phyloP scores from a whole-genome alignment of 1,284 basidiomycete genomes.

The Cryptococcus sp. region DNA sequence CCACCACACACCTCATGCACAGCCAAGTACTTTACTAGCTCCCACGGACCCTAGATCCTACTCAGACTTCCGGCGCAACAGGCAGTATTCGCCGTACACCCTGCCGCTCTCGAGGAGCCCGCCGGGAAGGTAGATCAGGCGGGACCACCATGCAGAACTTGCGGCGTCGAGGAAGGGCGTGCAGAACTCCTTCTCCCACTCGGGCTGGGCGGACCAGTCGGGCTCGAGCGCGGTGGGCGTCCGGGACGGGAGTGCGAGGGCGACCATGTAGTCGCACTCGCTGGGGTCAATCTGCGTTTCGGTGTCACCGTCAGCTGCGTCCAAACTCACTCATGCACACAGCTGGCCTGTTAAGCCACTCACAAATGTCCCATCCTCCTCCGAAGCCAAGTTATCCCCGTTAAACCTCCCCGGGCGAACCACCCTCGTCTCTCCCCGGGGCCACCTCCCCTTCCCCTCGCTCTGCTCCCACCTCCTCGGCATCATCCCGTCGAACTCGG shows the following conservation, averaged over 20 bases:
- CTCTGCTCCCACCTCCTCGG: conserved; percentile 58
- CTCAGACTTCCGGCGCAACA: conserved; percentile 43
- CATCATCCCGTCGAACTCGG: conserved; percentile 82
- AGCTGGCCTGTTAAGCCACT: conserved; percentile 40
- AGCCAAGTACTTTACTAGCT: no score
- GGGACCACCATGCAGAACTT: conserved; percentile 66
- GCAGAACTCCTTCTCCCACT: conserved; percentile 75
- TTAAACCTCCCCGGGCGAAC: conserved; percentile 68
- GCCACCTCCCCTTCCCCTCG: conserved; percentile 51
- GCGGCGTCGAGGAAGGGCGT: conserved; percentile 73
- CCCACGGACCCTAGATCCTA: background rate
- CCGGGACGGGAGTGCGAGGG: conserved; percentile 74
- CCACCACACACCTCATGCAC: no score
- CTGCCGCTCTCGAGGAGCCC: conserved; percentile 48
- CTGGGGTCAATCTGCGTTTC: conserved; percentile 62
- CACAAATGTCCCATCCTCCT: conserved; percentile 73
- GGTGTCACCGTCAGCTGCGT: background rate
- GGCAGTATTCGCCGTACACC: conserved; percentile 55
- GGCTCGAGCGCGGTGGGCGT: conserved; percentile 64
- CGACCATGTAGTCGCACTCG: conserved; percentile 80
- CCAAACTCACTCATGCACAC: background rate
- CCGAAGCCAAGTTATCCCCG: conserved; percentile 72
- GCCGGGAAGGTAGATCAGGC: conserved; percentile 74
- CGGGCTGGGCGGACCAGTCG: conserved; percentile 57
- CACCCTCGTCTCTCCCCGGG: conserved; percentile 63